Percentiles rank a stretch among this genome's conserved stretches.
Evolutionary conservation across 1,284 basidiomycete species (phyloP).

Genomic region (Sanghuangporus baumii): DNA sequence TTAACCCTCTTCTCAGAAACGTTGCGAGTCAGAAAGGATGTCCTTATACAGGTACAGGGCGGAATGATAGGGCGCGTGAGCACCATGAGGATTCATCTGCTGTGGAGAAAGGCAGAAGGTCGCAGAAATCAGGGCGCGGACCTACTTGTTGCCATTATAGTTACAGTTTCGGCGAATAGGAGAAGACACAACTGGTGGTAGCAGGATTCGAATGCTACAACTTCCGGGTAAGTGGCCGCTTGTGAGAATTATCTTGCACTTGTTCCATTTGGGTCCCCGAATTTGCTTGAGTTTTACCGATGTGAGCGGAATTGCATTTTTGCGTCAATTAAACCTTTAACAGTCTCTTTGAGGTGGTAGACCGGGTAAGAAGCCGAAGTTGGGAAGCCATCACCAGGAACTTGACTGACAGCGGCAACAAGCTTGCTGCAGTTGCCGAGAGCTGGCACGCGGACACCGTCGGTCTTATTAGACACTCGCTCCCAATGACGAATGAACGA

Average conservation of each 20-base stretch:
- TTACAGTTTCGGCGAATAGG: neutral
- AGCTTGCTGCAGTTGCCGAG: neutral
- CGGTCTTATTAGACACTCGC: neutral
- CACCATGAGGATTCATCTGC: neutral
- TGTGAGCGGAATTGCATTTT: neutral
- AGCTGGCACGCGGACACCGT: neutral
- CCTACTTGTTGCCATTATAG: neutral
- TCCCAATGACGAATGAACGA: neutral
- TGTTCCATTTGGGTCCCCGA: neutral
- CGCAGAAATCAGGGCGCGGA: neutral
- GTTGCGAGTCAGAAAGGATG: neutral
- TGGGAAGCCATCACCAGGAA: neutral
- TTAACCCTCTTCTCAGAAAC: neutral
- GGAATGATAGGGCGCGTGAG: neutral
- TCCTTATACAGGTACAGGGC: neutral
- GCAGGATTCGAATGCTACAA: neutral
- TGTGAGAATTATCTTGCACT: neutral
- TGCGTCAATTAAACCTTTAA: neutral
- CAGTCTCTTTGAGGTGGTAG: neutral
- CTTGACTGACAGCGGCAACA: neutral
- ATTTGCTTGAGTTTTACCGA: neutral
- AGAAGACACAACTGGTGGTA: neutral
- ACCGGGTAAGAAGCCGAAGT: neutral
- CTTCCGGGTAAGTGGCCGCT: neutral
- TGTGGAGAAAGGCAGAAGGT: neutral